phyloP scores from a whole-genome alignment of 192 early-diverging fungal genomes.

The Podochytrium sp. region DNA sequence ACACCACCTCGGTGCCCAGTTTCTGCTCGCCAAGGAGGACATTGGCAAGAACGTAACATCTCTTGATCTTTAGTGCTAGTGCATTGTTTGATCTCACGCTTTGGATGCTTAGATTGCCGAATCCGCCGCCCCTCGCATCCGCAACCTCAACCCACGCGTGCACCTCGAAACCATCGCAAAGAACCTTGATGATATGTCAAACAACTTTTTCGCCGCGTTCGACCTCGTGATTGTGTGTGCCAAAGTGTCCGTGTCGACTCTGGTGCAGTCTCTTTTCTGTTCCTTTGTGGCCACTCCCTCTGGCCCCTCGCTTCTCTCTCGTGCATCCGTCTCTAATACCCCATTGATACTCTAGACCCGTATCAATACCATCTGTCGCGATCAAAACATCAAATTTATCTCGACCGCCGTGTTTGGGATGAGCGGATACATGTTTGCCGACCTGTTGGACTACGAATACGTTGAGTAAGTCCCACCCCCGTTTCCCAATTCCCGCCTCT shows the following conservation, averaged over 20 bases:
- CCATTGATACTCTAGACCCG: slow-evolving; percentile 41
- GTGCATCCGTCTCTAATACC: too few species aligned
- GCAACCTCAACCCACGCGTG: slow-evolving; percentile 84
- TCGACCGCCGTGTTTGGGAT: slow-evolving; percentile 71
- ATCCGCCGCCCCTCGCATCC: slow-evolving; percentile 65
- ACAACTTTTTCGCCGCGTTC: slow-evolving; percentile 62
- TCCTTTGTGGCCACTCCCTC: background rate
- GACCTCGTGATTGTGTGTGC: slow-evolving; percentile 61
- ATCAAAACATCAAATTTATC: slow-evolving; percentile 64
- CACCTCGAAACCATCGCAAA: slow-evolving; percentile 54
- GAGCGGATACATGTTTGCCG: slow-evolving; percentile 86
- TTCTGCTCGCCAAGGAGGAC: slow-evolving; percentile 66
- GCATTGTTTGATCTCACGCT: slow-evolving; percentile 19
- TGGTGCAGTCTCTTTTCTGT: slow-evolving; percentile 49
- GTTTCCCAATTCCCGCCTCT: background rate
- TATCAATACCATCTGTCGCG: slow-evolving; percentile 67
- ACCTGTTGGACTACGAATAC: slow-evolving; percentile 69
- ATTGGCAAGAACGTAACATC: slow-evolving; percentile 72
- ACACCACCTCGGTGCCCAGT: slow-evolving; percentile 77
- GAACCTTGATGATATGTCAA: slow-evolving; percentile 45
- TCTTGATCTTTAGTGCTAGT: too few species aligned
- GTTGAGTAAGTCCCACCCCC: slow-evolving; percentile 25
- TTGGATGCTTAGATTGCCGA: slow-evolving; percentile 60
- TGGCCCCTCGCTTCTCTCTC: too few species aligned
- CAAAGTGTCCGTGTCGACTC: background rate